phyloP scores from a whole-genome alignment of 2,329 filamentous ascomycete genomes.

The Fusarium coffeatum region DNA sequence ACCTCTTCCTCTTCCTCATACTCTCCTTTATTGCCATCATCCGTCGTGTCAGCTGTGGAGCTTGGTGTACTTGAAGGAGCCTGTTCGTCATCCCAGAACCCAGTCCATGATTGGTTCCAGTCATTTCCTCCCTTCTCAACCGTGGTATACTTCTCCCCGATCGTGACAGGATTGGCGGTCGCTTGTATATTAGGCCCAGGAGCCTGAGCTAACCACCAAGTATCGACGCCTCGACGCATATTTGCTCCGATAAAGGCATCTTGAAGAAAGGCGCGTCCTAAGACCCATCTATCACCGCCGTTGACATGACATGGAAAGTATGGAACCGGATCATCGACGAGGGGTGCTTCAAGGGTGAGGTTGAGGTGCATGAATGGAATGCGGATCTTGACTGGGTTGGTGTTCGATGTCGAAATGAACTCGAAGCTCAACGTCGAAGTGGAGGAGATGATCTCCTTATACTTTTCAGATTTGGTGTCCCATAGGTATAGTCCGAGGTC shows the following conservation, averaged over 20 bases:
- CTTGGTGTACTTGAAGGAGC: neutral
- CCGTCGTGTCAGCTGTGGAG: neutral
- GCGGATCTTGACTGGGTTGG: no score
- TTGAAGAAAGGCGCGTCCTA: slow-evolving; percentile 58
- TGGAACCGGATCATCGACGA: neutral
- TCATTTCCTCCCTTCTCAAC: slow-evolving; percentile 26
- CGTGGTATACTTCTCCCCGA: neutral
- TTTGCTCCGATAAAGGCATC: slow-evolving; percentile 59
- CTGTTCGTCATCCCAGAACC: slow-evolving; percentile 14
- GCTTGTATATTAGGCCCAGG: slow-evolving; percentile 19
- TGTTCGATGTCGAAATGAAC: no score
- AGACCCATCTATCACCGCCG: slow-evolving; percentile 38
- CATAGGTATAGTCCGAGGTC: no score
- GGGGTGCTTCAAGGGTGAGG: neutral
- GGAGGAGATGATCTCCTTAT: no score
- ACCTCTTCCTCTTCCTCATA: neutral
- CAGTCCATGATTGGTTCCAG: slow-evolving; percentile 30
- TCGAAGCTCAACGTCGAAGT: no score
- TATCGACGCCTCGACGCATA: slow-evolving; percentile 45
- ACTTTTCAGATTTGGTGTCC: no score
- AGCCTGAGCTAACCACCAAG: slow-evolving; percentile 34
- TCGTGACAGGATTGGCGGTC: neutral
- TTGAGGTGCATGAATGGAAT: no score
- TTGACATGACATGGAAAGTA: slow-evolving; percentile 55
- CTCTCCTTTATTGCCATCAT: neutral